Conservation (phyloP, 768 basidiomycete genomes). For the Mycena venus region DNA sequence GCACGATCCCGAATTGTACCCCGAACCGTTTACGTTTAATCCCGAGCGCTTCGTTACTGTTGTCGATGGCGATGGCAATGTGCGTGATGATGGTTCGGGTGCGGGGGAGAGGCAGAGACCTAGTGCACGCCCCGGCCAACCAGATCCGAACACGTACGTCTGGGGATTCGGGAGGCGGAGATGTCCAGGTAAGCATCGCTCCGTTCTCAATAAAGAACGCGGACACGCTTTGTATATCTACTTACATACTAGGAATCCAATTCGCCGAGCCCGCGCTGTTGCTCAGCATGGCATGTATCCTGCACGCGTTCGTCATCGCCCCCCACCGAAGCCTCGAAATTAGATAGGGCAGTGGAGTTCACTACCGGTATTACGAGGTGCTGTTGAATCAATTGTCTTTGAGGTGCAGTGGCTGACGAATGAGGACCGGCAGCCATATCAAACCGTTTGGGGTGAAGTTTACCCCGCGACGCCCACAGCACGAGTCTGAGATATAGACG, state of each 20-base stretch:
- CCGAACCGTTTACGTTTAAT: conserved; percentile 54
- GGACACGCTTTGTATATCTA: no score
- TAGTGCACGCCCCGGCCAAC: conserved; percentile 30
- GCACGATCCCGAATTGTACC: conserved; percentile 56
- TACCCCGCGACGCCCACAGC: not conserved
- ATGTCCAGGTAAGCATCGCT: conserved; percentile 45
- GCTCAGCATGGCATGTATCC: conserved; percentile 47
- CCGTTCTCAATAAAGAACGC: no score
- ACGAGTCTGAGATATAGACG: no score
- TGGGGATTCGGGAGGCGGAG: conserved; percentile 51
- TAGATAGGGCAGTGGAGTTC: not conserved
- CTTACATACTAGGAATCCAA: conserved; percentile 45
- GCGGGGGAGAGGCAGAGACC: not conserved
- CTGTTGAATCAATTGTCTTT: no score
- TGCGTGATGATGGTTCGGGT: not conserved
- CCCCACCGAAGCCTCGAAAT: not conserved
- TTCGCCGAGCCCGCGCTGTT: conserved; percentile 50
- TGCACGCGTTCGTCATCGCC: conserved; percentile 43
- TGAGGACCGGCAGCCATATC: not conserved
- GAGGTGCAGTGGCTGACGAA: no score
- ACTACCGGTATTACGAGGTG: conserved; percentile 19
- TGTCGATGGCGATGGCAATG: no score
- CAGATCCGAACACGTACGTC: conserved; percentile 47
- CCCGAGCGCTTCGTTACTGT: conserved; percentile 55
- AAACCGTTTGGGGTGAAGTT: conserved; percentile 3